Percentiles rank a stretch among this genome's conserved stretches.
phyloP scores from a whole-genome alignment of 805 yeast genomes.

The Candida sanyiensis region DNA sequence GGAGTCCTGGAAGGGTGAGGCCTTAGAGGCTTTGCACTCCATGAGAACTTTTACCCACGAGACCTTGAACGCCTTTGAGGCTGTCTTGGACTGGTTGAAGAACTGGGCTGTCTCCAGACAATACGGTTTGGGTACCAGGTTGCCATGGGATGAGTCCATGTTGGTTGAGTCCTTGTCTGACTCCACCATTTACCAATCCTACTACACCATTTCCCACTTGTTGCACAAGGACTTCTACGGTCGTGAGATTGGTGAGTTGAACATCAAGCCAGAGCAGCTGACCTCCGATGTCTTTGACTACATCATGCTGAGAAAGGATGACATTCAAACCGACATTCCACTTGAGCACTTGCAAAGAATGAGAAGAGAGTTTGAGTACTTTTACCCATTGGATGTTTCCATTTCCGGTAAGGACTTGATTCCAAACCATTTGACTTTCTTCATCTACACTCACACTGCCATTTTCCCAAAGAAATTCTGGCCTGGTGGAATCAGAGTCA shows the following conservation, averaged over 20 bases:
- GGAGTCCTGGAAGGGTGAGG: slow-evolving; percentile 76
- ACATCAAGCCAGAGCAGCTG: slow-evolving; percentile 75
- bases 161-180: slow-evolving; percentile 93
- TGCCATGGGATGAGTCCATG: slow-evolving; percentile 95
- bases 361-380: slow-evolving; percentile 94
- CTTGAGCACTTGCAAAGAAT: slow-evolving; percentile 57
- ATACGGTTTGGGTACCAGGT: slow-evolving; percentile 88
- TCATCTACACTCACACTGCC: slow-evolving; percentile 88
- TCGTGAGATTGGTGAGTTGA: slow-evolving; percentile 60
- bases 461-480: slow-evolving; percentile 85
- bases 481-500: slow-evolving; percentile 92
- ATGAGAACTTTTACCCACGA: slow-evolving; percentile 81
- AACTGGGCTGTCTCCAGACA: slow-evolving; percentile 98
- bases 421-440: slow-evolving; percentile 95
- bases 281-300: slow-evolving; percentile 92
- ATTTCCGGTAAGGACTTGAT: slow-evolving; percentile 95
- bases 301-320: slow-evolving; percentile 70
- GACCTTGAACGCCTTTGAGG: slow-evolving; percentile 87
- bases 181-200: slow-evolving; percentile 93
- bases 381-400: slow-evolving; percentile 90
- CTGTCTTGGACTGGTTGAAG: slow-evolving; percentile 91
- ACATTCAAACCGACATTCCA: slow-evolving; percentile 53
- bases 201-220: slow-evolving; percentile 83
- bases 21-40: slow-evolving; percentile 66
- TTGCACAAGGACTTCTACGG: slow-evolving; percentile 88